Percentiles rank a stretch among this genome's conserved stretches.
phyloP scores from a whole-genome alignment of 2,329 filamentous ascomycete genomes.

The Ophiostoma novo-ulmi region DNA sequence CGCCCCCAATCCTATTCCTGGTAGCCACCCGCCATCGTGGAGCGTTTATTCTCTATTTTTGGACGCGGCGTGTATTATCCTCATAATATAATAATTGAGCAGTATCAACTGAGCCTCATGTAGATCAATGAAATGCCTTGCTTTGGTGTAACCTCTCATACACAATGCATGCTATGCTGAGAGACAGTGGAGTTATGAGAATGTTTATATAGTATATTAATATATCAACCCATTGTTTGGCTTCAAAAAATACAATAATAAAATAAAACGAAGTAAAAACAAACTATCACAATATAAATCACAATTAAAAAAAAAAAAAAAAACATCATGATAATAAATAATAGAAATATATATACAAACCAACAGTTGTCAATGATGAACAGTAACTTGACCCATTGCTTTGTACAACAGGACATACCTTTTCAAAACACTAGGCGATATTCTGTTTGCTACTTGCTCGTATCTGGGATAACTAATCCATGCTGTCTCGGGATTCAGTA shows the following conservation, averaged over 20 bases:
- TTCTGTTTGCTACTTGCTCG: not conserved
- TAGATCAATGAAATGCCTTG: not conserved
- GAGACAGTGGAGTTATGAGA: too few species aligned
- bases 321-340: not conserved
- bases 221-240: too few species aligned
- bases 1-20: not conserved
- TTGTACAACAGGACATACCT: not conserved
- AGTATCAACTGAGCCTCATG: not conserved
- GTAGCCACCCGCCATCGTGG: slow-evolving; percentile 2
- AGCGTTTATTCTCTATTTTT: slow-evolving; percentile 9
- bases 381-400: too few species aligned
- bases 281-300: too few species aligned
- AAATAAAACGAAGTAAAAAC: too few species aligned
- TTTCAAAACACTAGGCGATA: not conserved
- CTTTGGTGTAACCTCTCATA: not conserved
- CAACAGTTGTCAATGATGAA: not conserved
- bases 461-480: not conserved
- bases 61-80: not conserved
- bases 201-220: too few species aligned
- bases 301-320: too few species aligned
- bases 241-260: too few species aligned
- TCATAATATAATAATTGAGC: not conserved
- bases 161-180: too few species aligned
- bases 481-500: not conserved
- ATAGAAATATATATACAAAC: not conserved